Evolutionary conservation across 1,284 basidiomycete species (phyloP).

Genomic region (Microbotryum silenes-acaulis): DNA sequence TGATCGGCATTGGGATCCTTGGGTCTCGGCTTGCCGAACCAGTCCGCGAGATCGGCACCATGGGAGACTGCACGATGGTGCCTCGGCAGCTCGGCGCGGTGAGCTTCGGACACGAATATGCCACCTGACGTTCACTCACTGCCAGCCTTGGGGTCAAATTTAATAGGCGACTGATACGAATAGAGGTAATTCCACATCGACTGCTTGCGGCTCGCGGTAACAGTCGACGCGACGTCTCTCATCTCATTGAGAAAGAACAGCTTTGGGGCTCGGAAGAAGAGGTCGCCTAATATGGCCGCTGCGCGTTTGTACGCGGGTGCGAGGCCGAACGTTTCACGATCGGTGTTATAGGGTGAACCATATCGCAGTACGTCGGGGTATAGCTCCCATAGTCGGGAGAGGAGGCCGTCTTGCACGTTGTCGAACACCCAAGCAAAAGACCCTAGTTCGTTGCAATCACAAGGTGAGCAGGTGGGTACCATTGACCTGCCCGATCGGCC

Average conservation of each 20-base stretch:
- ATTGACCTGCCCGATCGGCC: too few species aligned
- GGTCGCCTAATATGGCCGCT: slow-evolving; percentile 21
- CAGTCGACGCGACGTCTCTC: neutral
- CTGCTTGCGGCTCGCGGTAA: slow-evolving; percentile 23
- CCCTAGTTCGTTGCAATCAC: too few species aligned
- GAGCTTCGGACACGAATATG: neutral
- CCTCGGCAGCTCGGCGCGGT: neutral
- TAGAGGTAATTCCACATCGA: slow-evolving; percentile 28
- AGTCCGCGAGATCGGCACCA: slow-evolving; percentile 20
- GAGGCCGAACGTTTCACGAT: slow-evolving; percentile 14
- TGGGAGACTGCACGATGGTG: slow-evolving; percentile 17
- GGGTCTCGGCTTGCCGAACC: slow-evolving; percentile 24
- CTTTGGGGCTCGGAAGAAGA: slow-evolving; percentile 29
- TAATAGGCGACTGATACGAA: slow-evolving; percentile 7
- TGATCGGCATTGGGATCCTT: slow-evolving; percentile 9
- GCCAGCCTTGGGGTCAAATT: slow-evolving; percentile 9
- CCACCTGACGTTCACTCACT: slow-evolving; percentile 4
- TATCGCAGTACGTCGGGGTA: slow-evolving; percentile 13
- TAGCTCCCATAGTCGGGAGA: slow-evolving; percentile 19
- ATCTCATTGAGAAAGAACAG: slow-evolving; percentile 26
- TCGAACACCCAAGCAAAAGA: too few species aligned
- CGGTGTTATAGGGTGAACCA: slow-evolving; percentile 18
- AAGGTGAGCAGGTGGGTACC: too few species aligned
- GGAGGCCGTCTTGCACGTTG: slow-evolving; percentile 6
- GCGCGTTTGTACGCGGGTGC: slow-evolving; percentile 14